Conservation (phyloP, 768 basidiomycete species). For the Lyophyllum semitale region DNA sequence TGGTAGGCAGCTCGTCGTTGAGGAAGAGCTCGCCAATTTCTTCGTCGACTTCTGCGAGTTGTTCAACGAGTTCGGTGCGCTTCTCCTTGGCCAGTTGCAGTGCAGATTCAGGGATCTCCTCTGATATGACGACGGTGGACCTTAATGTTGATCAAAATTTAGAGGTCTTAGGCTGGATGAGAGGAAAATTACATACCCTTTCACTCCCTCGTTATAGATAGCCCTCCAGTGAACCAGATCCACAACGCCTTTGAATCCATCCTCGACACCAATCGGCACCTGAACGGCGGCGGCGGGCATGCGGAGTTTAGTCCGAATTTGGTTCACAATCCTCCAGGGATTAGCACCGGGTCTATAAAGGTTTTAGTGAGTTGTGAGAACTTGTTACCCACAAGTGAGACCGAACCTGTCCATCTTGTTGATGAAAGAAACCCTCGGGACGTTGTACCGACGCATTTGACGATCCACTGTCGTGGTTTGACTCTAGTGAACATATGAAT, state of each 20-base stretch:
- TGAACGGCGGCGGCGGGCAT: slow-evolving; percentile 95
- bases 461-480: slow-evolving; percentile 99
- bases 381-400: background rate
- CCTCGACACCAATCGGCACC: slow-evolving; percentile 91
- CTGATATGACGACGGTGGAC: slow-evolving; percentile 72
- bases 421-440: slow-evolving; percentile 94
- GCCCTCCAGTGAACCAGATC: slow-evolving; percentile 95
- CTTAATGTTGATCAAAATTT: slow-evolving; percentile 42
- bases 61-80: slow-evolving; percentile 89
- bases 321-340: slow-evolving; percentile 92
- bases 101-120: slow-evolving; percentile 84
- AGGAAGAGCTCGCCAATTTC: slow-evolving; percentile 90
- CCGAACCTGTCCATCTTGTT: slow-evolving; percentile 96
- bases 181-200: slow-evolving; percentile 67
- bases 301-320: slow-evolving; percentile 88
- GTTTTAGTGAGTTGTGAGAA: background rate
- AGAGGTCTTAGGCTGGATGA: background rate
- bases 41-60: slow-evolving; percentile 96
- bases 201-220: slow-evolving; percentile 91
- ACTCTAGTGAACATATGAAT: slow-evolving; percentile 49
- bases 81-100: slow-evolving; percentile 78
- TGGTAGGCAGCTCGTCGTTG: slow-evolving; percentile 76
- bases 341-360: slow-evolving; percentile 85
- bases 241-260: slow-evolving; percentile 86
- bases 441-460: slow-evolving; percentile 96